Conservation (phyloP, 2,329 filamentous ascomycete species). For the Tetracladium maxilliforme region DNA sequence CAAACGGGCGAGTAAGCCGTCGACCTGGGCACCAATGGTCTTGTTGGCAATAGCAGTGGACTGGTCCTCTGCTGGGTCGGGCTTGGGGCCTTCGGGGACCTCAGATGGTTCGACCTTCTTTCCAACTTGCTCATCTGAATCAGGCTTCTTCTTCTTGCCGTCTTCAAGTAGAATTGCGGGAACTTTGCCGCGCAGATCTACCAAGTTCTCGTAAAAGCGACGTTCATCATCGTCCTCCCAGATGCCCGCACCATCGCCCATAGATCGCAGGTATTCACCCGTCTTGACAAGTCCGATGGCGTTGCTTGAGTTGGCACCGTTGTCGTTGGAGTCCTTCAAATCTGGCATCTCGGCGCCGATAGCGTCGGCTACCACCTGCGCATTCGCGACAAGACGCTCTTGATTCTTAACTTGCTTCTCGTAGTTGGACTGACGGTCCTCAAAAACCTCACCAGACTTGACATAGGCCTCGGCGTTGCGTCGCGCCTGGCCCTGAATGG, state of each 20-base stretch:
- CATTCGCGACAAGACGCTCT: conserved; percentile 79
- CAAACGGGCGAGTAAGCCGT: conserved; percentile 74
- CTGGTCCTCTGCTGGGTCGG: conserved; percentile 53
- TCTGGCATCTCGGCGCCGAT: conserved; percentile 90
- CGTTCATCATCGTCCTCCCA: conserved; percentile 99
- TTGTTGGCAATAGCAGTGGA: conserved; percentile 96
- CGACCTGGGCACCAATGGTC: conserved; percentile 92
- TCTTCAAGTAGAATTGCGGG: conserved; percentile 89
- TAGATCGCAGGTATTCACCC: conserved; percentile 80
- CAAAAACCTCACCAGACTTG: conserved; percentile 95
- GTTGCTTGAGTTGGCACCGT: conserved; percentile 49
- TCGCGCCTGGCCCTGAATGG: conserved; percentile 70
- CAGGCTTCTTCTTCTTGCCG: conserved; percentile 81
- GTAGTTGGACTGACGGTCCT: conserved; percentile 89
- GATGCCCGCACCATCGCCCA: conserved; percentile 82
- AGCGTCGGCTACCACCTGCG: conserved; percentile 79
- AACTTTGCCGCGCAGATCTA: conserved; percentile 90
- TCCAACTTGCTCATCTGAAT: conserved; percentile 67
- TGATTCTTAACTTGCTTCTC: conserved; percentile 88
- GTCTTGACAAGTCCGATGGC: conserved; percentile 89
- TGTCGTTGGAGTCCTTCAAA: conserved; percentile 67
- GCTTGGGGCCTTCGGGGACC: conserved; percentile 27
- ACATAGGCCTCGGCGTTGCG: conserved; percentile 97
- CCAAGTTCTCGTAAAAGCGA: conserved; percentile 93
- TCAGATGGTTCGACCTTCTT: conserved; percentile 52